A percentile compares a stretch with the other conserved stretches of the same genome.
These are phyloP conservation scores for Neolentinus lepideus DNA, from an alignment of 1,284 basidiomycete genomes.

Conservation along the genomic window DNA sequence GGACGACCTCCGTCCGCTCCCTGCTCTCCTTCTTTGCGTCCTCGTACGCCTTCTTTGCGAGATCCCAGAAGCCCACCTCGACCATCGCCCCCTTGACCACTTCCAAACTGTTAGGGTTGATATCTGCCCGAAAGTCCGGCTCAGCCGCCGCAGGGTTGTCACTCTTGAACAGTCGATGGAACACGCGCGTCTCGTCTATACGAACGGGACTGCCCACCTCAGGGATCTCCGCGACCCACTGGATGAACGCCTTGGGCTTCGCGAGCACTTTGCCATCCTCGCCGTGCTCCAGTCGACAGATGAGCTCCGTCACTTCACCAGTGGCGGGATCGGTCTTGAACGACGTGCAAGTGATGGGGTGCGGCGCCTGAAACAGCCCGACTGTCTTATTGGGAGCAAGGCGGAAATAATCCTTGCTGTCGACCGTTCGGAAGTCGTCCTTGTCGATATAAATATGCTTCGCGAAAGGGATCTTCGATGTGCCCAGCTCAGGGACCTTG, in stretches of 20 bases:
- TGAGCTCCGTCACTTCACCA: conserved; percentile 74
- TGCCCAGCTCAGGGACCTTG: conserved; percentile 87
- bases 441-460: conserved; percentile 89
- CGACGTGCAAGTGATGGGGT: conserved; percentile 90
- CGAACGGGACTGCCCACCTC: conserved; percentile 74
- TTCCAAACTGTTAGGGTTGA: conserved; percentile 78
- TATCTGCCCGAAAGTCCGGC: conserved; percentile 68
- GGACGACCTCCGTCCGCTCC: conserved; percentile 58
- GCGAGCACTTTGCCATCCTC: conserved; percentile 34
- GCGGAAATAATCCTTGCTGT: conserved; percentile 96
- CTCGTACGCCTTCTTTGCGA: conserved; percentile 65
- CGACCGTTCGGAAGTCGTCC: conserved; percentile 90
- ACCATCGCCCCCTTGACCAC: conserved; percentile 77
- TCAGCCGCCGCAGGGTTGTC: conserved; percentile 77
- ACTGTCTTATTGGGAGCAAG: conserved; percentile 97
- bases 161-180: conserved; percentile 91
- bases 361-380: conserved; percentile 92
- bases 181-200: conserved; percentile 88
- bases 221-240: conserved; percentile 92
- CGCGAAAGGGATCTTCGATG: conserved; percentile 81
- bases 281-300: conserved; percentile 73
- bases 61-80: conserved; percentile 85
- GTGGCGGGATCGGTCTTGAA: conserved; percentile 71
- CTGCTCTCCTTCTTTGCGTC: conserved; percentile 66
- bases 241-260: conserved; percentile 95